These are phyloP conservation scores for Solanum acaule DNA, from an alignment of 257 asterid genomes.

Conservation along the genomic window DNA sequence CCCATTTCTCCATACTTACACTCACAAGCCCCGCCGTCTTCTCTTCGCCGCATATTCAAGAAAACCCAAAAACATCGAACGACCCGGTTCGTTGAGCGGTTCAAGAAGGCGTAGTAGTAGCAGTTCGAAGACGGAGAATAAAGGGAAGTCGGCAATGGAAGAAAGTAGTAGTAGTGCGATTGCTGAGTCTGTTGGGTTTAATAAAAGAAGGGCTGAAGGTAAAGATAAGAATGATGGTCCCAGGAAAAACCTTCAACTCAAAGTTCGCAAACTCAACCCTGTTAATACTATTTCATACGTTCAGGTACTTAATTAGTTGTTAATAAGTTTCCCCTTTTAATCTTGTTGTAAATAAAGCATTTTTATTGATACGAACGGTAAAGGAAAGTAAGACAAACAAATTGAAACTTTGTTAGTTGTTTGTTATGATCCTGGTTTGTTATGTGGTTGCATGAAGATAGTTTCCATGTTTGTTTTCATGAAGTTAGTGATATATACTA, in stretches of 20 bases:
- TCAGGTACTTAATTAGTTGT: constrained; percentile 39
- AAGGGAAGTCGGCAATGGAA: constrained; percentile 40
- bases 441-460: neutral
- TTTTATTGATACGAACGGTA: neutral
- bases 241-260: constrained; percentile 55
- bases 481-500: neutral
- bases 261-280: constrained; percentile 73
- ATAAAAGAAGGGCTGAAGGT: constrained; percentile 82
- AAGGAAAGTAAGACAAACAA: neutral
- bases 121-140: constrained; percentile 6
- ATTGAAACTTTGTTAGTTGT: too few species aligned
- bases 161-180: constrained; percentile 10
- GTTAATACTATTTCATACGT: constrained; percentile 65
- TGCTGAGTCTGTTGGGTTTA: constrained; percentile 42
- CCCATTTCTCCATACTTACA: constrained; percentile 5
- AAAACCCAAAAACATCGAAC: constrained; percentile 19
- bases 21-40: constrained; percentile 14
- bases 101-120: constrained; percentile 16
- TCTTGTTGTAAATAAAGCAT: neutral
- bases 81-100: constrained; percentile 18
- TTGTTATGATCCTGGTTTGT: neutral
- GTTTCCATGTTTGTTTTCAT: neutral
- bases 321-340: neutral
- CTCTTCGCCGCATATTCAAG: constrained; percentile 29
- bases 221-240: constrained; percentile 44